Conservation (phyloP, 768 basidiomycete species). For the Sporobolomyces roseus region DNA sequence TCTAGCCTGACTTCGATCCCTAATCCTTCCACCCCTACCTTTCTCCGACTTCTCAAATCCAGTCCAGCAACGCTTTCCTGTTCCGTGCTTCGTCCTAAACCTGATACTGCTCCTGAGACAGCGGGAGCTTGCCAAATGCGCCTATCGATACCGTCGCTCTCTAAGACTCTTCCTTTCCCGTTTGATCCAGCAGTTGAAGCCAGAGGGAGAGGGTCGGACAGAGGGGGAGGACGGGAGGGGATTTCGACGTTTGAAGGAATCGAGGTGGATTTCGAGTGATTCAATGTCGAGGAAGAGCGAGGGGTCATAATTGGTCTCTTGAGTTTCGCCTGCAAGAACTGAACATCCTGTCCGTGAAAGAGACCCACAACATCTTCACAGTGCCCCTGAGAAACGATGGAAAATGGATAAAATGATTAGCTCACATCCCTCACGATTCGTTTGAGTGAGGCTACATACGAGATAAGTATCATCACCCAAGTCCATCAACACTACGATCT, state of each 20-base stretch:
- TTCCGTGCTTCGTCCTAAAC: too few species aligned
- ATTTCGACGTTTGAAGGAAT: too few species aligned
- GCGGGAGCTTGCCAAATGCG: too few species aligned
- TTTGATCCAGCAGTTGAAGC: not conserved
- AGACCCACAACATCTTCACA: constrained; percentile 83
- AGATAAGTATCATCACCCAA: constrained; percentile 61
- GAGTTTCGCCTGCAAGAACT: constrained; percentile 63
- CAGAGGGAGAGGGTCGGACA: not conserved
- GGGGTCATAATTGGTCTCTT: constrained; percentile 73
- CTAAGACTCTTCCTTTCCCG: too few species aligned
- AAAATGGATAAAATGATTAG: not conserved
- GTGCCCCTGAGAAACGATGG: constrained; percentile 58
- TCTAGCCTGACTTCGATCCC: not conserved
- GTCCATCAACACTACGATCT: constrained; percentile 73
- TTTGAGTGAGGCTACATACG: constrained; percentile 52
- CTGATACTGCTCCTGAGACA: too few species aligned
- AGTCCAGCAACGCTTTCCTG: too few species aligned
- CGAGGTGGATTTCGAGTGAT: too few species aligned
- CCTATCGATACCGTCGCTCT: too few species aligned
- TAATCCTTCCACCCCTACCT: not conserved
- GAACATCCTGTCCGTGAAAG: constrained; percentile 63
- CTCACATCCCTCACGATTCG: not conserved
- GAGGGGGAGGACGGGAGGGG: not conserved
- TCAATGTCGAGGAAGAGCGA: not conserved
- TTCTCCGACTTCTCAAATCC: too few species aligned